Evolutionary conservation across 495 filamentous ascomycete species (phyloP).

Genomic region (Bacidia rubella): DNA sequence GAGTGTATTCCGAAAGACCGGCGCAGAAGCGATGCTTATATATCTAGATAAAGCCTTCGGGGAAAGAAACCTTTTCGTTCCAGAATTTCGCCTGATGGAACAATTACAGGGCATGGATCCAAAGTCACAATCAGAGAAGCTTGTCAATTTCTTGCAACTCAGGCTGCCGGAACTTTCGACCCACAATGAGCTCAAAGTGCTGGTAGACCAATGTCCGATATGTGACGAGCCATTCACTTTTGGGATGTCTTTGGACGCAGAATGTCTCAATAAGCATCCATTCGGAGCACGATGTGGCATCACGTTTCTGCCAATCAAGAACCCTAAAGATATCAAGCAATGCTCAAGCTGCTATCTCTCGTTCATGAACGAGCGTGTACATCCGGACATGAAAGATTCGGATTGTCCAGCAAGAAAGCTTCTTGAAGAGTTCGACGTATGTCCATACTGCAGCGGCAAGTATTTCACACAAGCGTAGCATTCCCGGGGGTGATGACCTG

Average conservation of each 20-base stretch:
- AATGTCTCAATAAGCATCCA: constrained; percentile 10
- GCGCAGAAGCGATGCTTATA: neutral
- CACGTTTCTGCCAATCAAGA: constrained; percentile 40
- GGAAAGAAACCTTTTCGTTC: neutral
- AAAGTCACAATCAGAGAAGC: neutral
- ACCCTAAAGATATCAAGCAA: constrained; percentile 39
- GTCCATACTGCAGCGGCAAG: constrained; percentile 41
- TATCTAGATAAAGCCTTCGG: neutral
- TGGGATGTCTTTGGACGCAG: neutral
- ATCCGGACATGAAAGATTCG: neutral
- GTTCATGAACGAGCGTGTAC: constrained; percentile 30
- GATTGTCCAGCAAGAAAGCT: constrained; percentile 20
- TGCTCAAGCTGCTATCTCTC: constrained; percentile 37
- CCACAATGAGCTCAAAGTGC: neutral
- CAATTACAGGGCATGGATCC: neutral
- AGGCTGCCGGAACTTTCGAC: constrained; percentile 9
- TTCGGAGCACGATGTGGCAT: constrained; percentile 39
- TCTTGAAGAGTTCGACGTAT: constrained; percentile 37
- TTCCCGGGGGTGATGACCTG: too few relatives aligned
- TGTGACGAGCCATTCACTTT: neutral
- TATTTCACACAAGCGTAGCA: constrained; percentile 14
- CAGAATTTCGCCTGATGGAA: neutral
- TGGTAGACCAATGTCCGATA: constrained; percentile 1
- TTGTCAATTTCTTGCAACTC: constrained; percentile 21
- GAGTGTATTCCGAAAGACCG: constrained; percentile 7